These are phyloP conservation scores for Serendipita indica DNA, from an alignment of 768 basidiomycete species.

Conservation along the genomic window DNA sequence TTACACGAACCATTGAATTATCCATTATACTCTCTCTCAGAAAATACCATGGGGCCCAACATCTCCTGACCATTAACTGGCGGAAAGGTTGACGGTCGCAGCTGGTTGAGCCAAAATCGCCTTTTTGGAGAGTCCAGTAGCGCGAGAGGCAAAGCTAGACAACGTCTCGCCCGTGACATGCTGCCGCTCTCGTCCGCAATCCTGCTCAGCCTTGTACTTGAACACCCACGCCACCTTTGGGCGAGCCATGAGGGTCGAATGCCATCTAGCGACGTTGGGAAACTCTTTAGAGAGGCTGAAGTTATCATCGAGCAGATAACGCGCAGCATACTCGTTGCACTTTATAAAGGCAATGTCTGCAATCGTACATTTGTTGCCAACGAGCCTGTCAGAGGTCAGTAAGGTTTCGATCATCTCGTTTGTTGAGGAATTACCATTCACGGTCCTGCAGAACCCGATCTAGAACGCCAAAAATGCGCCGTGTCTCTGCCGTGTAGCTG, in stretches of 20 bases:
- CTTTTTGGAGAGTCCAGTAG: neutral
- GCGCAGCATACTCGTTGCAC: conserved; percentile 10
- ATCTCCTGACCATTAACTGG: too few relatives aligned
- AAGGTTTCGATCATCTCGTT: neutral
- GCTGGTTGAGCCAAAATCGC: too few relatives aligned
- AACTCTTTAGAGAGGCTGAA: conserved; percentile 11
- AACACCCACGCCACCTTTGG: conserved; percentile 9
- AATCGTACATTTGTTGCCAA: conserved; percentile 8
- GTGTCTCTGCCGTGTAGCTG: conserved; percentile 16
- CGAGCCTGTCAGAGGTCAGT: conserved; percentile 1
- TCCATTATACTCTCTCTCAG: too few relatives aligned
- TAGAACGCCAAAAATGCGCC: conserved; percentile 16
- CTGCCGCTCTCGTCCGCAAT: conserved; percentile 3
- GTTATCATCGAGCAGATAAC: conserved; percentile 3
- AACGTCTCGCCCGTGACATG: conserved; percentile 4
- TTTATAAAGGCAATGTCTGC: conserved; percentile 11
- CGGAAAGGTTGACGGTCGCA: too few relatives aligned
- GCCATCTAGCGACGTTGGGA: conserved; percentile 7
- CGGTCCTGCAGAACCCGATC: conserved; percentile 14
- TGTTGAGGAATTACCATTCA: conserved; percentile 8
- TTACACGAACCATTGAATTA: too few relatives aligned
- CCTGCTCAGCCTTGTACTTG: conserved; percentile 8
- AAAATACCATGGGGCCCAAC: too few relatives aligned
- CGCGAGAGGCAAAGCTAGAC: neutral
- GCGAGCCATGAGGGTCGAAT: conserved; percentile 4